A percentile compares a stretch with the other conserved stretches of the same genome.
Evolutionary conservation across 768 basidiomycete genomes (phyloP).

Genomic region (Lentinula raphanica): DNA sequence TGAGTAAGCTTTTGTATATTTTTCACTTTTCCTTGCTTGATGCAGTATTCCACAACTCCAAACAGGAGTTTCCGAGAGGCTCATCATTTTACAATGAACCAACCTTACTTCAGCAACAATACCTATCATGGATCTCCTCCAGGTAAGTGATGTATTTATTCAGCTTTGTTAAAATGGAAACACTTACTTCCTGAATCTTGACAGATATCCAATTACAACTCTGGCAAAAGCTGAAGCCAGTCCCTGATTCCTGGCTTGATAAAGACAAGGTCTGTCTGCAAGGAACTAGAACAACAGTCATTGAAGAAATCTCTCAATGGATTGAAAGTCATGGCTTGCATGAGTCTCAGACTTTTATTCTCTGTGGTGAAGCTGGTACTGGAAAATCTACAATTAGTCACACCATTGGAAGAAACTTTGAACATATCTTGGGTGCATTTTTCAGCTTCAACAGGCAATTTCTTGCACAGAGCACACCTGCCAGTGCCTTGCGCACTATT

Average conservation of each 20-base stretch:
- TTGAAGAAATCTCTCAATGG: not conserved
- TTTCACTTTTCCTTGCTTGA: too few relatives aligned
- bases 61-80: too few relatives aligned
- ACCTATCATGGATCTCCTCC: too few relatives aligned
- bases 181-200: too few relatives aligned
- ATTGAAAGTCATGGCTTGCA: too few relatives aligned
- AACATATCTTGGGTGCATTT: not conserved
- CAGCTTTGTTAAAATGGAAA: too few relatives aligned
- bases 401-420: not conserved
- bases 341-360: not conserved
- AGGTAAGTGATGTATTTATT: too few relatives aligned
- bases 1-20: too few relatives aligned
- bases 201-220: constrained; percentile 28
- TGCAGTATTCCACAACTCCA: too few relatives aligned
- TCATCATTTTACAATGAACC: too few relatives aligned
- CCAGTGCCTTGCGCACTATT: not conserved
- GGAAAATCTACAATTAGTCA: not conserved
- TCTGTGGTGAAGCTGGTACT: constrained; percentile 1
- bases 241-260: constrained; percentile 52
- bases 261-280: not conserved
- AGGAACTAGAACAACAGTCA: not conserved
- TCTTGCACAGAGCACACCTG: not conserved
- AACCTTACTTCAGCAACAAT: too few relatives aligned
- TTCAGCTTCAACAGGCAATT: not conserved
- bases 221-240: constrained; percentile 7